Base-by-base conservation (phyloP, 768 basidiomycete species). In the Suillus weaverae region DNA sequence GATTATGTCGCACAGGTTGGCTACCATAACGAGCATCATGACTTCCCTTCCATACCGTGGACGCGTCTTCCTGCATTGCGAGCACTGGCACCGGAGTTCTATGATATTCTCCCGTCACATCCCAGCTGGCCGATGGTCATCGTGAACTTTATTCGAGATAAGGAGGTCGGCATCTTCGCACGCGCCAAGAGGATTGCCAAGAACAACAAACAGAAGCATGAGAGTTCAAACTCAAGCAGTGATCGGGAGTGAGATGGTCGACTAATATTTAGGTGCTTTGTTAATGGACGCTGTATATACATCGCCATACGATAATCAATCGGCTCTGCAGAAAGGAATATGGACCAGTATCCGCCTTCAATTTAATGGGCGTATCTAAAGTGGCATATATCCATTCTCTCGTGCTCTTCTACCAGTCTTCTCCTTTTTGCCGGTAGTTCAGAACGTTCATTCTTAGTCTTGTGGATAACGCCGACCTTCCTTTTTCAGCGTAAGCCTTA, bases 11-110 rank as follows among this genome's bases (percentile, higher is more conserved):
- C 62, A 22, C 68, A 95, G 93, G 94, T 98, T 69, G 97, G 97
- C 44, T 99, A 98, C 74, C 97, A 99, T 76, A 98, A 99, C 77
- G 97, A 99, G 72, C 97, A 99, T 77, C 97, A 99, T 78, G 97
- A 99, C 78, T 99, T 99, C 78, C 96, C 97, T 9, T 95, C 95
- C 14, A 78, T 99, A 1, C 85, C 97, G 1, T 99, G 97, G 97
- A 98, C 96, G 20, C 88, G 92, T 30, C 84, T 99, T 0, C 93
- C 95, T 2, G 85, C 86, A 6, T 86, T 99, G 26, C 88, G 89
- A 36, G 83, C 84, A 2, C 83, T 97, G 35, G 97, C 95, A 8
- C 91, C 90, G 4, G 97, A 99, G 76, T 95, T 91, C 74, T 99
- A 99, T 78, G 92, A 94, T 68, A 85, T 80, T 5, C 82, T 98